Evolutionary conservation across 768 basidiomycete genomes (phyloP).

Genomic region (Crepidotus variabilis): DNA sequence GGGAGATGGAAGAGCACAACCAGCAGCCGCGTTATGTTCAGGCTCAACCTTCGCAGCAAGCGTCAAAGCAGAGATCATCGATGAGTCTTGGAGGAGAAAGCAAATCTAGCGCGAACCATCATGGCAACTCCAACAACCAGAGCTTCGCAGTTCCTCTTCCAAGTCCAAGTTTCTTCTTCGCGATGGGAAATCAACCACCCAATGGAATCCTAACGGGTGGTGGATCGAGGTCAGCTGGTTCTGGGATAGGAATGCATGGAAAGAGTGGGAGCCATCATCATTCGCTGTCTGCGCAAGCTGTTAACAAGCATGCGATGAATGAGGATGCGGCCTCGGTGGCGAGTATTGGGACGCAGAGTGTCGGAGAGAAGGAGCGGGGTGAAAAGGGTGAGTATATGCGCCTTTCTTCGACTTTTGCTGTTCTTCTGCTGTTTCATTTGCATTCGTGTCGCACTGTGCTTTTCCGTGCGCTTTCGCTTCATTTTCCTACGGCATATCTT

Average conservation of each 20-base stretch:
- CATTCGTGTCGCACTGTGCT: too few relatives aligned
- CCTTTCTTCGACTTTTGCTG: background rate
- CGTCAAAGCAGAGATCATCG: background rate
- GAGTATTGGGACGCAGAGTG: background rate
- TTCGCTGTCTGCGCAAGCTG: background rate
- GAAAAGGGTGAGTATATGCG: background rate
- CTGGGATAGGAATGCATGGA: background rate
- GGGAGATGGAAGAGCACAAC: constrained; percentile 26
- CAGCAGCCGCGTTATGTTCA: background rate
- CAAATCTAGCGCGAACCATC: background rate
- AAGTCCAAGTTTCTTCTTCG: background rate
- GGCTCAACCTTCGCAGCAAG: background rate
- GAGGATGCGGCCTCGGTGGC: background rate
- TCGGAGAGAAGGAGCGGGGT: background rate
- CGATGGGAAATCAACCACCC: background rate
- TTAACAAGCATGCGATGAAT: background rate
- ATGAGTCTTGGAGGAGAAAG: background rate
- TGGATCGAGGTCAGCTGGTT: background rate
- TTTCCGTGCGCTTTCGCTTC: background rate
- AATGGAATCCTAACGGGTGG: background rate
- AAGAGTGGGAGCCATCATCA: background rate
- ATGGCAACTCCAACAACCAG: background rate
- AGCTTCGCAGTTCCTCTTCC: background rate
- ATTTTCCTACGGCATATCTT: background rate
- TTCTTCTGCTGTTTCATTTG: too few relatives aligned